A percentile compares a stretch with the other conserved stretches of the same genome.
phyloP scores from a whole-genome alignment of 129 eudicot species.

The Flaveria sonorensis region DNA sequence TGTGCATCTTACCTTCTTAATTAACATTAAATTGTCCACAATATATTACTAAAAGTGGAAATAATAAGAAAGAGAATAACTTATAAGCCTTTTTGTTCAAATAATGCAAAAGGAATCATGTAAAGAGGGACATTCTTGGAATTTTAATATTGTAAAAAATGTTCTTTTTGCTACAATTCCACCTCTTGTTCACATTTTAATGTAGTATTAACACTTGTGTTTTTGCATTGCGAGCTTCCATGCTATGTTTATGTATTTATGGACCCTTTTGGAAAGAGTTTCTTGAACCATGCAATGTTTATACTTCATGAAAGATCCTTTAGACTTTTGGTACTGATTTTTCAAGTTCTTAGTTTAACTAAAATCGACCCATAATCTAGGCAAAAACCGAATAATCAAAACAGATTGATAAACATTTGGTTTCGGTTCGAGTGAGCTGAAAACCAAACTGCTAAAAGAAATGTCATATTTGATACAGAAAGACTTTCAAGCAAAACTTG shows the following conservation, averaged over 20 bases:
- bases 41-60: conserved; percentile 52
- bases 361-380: too few relatives aligned
- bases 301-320: too few relatives aligned
- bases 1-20: conserved; percentile 34
- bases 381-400: too few relatives aligned
- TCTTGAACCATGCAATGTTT: not conserved
- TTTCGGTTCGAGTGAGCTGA: too few relatives aligned
- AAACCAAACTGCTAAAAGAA: too few relatives aligned
- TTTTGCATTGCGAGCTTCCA: not conserved
- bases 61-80: conserved; percentile 48
- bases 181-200: not conserved
- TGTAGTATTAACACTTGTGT: too few relatives aligned
- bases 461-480: too few relatives aligned
- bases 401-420: too few relatives aligned
- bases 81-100: conserved; percentile 39
- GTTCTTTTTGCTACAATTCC: conserved; percentile 34
- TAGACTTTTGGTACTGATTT: too few relatives aligned
- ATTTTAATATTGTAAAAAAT: conserved; percentile 27
- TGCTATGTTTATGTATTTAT: not conserved
- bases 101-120: conserved; percentile 71
- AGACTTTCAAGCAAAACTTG: too few relatives aligned
- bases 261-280: not conserved
- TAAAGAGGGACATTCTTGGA: conserved; percentile 47
- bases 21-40: conserved; percentile 40
- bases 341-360: too few relatives aligned